Conservation (phyloP, 495 filamentous ascomycete species). For the Trichoderma erinaceum region DNA sequence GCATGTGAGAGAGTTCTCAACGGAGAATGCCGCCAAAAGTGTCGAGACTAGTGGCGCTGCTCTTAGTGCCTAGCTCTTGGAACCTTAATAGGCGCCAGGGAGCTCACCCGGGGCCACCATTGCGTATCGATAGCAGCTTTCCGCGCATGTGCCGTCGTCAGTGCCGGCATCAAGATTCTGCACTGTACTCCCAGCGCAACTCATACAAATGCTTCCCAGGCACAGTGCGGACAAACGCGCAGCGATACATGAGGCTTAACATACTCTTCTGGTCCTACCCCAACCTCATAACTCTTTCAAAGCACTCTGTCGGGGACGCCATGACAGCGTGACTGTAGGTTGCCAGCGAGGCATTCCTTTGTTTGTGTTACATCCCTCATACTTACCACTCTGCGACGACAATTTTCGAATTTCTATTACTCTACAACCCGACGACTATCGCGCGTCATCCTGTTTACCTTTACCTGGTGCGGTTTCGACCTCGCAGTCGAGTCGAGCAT, state of each 20-base stretch:
- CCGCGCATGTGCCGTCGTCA: constrained; percentile 3
- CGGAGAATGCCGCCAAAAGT: background rate
- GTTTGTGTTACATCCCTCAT: background rate
- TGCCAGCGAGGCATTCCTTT: constrained; percentile 14
- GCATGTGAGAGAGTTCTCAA: background rate
- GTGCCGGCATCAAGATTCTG: background rate
- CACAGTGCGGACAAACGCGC: background rate
- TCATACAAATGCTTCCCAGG: background rate
- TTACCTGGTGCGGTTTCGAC: background rate
- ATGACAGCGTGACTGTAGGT: constrained; percentile 6
- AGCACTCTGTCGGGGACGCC: constrained; percentile 1
- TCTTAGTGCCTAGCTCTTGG: background rate
- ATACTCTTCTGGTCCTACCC: constrained; percentile 4
- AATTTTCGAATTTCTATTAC: background rate
- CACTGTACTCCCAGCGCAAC: background rate
- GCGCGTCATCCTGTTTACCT: background rate
- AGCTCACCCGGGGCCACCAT: background rate
- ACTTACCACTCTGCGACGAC: background rate
- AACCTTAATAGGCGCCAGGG: background rate
- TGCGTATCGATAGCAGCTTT: constrained; percentile 12
- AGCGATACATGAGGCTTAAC: background rate
- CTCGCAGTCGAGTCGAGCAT: background rate
- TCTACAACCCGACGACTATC: background rate
- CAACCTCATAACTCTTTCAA: background rate
- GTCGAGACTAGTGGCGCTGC: background rate